Evolutionary conservation across 2,329 filamentous ascomycete genomes (phyloP).

Genomic region (Ascochyta clinopodiicola): DNA sequence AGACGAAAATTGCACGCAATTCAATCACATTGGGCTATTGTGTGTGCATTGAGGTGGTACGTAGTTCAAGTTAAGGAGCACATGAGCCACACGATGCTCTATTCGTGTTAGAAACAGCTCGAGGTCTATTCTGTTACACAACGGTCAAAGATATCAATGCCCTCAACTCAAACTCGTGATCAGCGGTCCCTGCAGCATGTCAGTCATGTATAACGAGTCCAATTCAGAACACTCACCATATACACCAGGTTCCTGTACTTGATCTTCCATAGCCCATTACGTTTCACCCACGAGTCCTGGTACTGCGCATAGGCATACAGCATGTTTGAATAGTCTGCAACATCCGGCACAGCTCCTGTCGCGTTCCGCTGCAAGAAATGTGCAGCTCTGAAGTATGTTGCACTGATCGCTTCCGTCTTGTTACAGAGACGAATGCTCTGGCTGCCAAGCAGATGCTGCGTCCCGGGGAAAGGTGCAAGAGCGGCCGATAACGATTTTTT

Average conservation of each 20-base stretch:
- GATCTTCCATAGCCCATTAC: conserved; percentile 6
- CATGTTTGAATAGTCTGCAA: neutral
- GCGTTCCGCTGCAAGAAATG: conserved; percentile 5
- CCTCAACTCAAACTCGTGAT: neutral
- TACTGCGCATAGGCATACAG: conserved; percentile 11
- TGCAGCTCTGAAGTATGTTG: conserved; percentile 2
- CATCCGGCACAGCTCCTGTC: neutral
- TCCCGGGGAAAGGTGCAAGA: conserved; percentile 1
- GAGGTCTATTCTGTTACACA: too few species aligned
- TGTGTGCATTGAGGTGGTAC: too few species aligned
- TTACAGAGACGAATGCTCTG: conserved; percentile 5
- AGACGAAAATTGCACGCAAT: too few species aligned
- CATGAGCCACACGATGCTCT: too few species aligned
- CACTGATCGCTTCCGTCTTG: neutral
- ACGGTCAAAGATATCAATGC: too few species aligned
- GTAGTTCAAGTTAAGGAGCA: too few species aligned
- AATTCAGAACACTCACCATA: neutral
- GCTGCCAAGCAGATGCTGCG: conserved; percentile 9
- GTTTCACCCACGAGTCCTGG: conserved; percentile 12
- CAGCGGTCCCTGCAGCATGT: neutral
- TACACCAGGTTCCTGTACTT: conserved; percentile 7
- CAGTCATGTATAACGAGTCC: neutral
- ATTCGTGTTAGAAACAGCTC: too few species aligned
- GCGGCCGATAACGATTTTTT: neutral
- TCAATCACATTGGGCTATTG: too few species aligned